Base-by-base conservation (phyloP, 805 yeast species). In the Wickerhamomyces xylosicus region DNA sequence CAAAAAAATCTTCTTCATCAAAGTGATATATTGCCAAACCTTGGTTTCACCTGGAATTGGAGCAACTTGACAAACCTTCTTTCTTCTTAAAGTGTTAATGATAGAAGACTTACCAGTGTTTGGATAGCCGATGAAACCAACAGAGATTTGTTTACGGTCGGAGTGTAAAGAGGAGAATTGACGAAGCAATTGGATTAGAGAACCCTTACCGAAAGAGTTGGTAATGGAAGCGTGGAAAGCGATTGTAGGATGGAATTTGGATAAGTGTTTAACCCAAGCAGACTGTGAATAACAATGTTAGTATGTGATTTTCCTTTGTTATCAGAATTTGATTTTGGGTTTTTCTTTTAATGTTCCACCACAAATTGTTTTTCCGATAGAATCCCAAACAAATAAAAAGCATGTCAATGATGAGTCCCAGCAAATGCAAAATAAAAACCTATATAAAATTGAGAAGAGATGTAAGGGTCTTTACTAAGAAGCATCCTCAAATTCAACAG, bases 41-140 rank as follows among this genome's bases (percentile, higher is more conserved):
- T 90, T 90, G 28, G 98, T 90, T 59, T 90, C 98, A 60, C 98
- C 98, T 22, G 98, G 98, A 53, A 90, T 87, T 36, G 98, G 98
- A 2, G 98, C 98, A 36, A 90, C 97, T 34, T 73, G 79, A 66
- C 97, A 92, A 35, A 90, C 98, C 66, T 90, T 92, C 74, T 92
- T 92, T 60, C 80, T 79, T 58, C 97, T 77, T 51, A 90, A 67
- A 2, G 97, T 89, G 65, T 90, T 90, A 55, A 90, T 90, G 48
- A 90, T 86, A 33, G 95, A 85, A 1, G 97, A 90, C 59, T 90
- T 90, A 49, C 98, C 98, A n/a, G 96, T 83, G 58, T 90, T 90
- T 48, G 98, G 98, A 59, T 92, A 90, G 14, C 98, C 98, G 56
- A 90, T 89, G 53, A 90, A 85, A 3, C 98, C 98, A 42, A 90